phyloP scores from a whole-genome alignment of 768 basidiomycete species.

The Auricularia auricula-judae region DNA sequence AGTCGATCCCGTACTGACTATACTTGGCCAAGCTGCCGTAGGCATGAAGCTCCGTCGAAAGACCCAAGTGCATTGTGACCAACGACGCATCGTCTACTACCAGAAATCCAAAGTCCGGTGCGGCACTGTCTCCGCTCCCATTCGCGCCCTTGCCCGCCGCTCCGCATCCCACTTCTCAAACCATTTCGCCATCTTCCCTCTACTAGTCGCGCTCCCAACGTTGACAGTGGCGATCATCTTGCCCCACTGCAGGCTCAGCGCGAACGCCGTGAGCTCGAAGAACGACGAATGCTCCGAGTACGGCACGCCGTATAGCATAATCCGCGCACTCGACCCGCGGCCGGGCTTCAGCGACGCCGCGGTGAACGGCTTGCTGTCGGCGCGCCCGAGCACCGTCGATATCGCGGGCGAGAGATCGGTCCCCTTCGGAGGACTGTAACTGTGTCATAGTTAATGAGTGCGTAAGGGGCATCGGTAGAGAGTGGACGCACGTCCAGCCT shows the following conservation, averaged over 20 bases:
- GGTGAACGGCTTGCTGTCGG: conserved; percentile 60
- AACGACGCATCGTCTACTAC: too few relatives aligned
- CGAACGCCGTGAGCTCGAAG: conserved; percentile 91
- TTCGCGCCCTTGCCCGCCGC: conserved; percentile 43
- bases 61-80: too few relatives aligned
- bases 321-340: conserved; percentile 54
- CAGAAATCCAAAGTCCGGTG: conserved; percentile 25
- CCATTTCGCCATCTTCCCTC: conserved; percentile 86
- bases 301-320: conserved; percentile 73
- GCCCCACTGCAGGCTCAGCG: conserved; percentile 72
- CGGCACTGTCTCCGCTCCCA: conserved; percentile 15
- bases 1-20: too few relatives aligned
- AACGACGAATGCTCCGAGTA: conserved; percentile 97
- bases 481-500: conserved; percentile 80
- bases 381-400: conserved; percentile 51
- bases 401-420: conserved; percentile 54
- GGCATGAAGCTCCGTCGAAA: too few relatives aligned
- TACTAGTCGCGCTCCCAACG: conserved; percentile 57
- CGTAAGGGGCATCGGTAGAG: background rate
- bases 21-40: too few relatives aligned
- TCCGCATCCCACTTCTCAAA: conserved; percentile 82
- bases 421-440: conserved; percentile 57
- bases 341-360: conserved; percentile 54
- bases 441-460: conserved; percentile 15
- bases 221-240: conserved; percentile 96